Evolutionary conservation across 2,329 filamentous ascomycete genomes (phyloP).

Genomic region (Xylaria hypoxylon): DNA sequence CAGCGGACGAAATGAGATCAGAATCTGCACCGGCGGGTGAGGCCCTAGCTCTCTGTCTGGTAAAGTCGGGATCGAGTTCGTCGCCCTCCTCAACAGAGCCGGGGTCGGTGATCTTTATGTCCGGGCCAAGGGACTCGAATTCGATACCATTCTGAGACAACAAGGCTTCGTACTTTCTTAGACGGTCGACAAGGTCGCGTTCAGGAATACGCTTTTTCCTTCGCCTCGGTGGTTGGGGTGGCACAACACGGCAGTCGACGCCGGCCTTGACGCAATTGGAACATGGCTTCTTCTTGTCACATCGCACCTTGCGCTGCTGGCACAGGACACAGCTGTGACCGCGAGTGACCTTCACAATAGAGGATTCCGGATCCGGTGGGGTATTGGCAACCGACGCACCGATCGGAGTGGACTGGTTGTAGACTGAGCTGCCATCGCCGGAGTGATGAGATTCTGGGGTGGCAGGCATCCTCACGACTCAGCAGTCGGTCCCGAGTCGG

Average conservation of each 20-base stretch:
- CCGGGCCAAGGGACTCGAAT: constrained; percentile 74
- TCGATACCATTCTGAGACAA: constrained; percentile 73
- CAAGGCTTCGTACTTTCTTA: constrained; percentile 75
- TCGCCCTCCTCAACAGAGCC: constrained; percentile 63
- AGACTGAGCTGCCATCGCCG: constrained; percentile 46
- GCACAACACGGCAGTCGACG: constrained; percentile 70
- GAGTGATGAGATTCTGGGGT: constrained; percentile 50
- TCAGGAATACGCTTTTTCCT: constrained; percentile 75
- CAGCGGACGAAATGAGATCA: constrained; percentile 48
- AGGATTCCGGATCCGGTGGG: constrained; percentile 55
- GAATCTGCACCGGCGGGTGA: constrained; percentile 61
- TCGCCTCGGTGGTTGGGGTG: constrained; percentile 67
- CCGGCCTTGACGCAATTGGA: constrained; percentile 73
- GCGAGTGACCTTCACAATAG: constrained; percentile 66
- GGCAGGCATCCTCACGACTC: constrained; percentile 46
- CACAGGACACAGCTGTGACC: constrained; percentile 77
- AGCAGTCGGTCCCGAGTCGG: constrained; percentile 39
- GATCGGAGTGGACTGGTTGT: constrained; percentile 47
- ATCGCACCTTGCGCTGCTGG: constrained; percentile 80
- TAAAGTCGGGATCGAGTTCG: constrained; percentile 67
- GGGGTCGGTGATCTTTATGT: constrained; percentile 56
- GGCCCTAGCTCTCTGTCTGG: constrained; percentile 60
- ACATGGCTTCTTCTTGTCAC: constrained; percentile 79
- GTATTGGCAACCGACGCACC: constrained; percentile 47
- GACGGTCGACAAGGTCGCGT: constrained; percentile 75